A percentile compares a stretch with the other conserved stretches of the same genome.
Evolutionary conservation across 306 rosid genomes (phyloP).

Genomic region (Nissolia schottii): DNA sequence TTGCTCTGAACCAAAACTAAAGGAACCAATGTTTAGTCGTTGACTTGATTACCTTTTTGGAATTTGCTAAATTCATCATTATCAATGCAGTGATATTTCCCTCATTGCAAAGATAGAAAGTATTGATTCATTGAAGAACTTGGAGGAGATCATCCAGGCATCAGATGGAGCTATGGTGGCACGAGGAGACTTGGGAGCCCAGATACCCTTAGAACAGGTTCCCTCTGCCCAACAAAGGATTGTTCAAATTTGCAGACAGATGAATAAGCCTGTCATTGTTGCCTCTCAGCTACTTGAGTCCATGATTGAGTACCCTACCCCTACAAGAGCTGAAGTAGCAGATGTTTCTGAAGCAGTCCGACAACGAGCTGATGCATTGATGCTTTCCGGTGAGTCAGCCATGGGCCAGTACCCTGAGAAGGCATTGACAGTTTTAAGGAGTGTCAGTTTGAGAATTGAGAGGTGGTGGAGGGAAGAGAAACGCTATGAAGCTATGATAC

Average conservation of each 20-base stretch:
- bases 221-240: slow-evolving; percentile 93
- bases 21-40: neutral
- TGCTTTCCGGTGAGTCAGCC: slow-evolving; percentile 99
- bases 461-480: slow-evolving; percentile 99
- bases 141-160: slow-evolving; percentile 87
- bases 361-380: slow-evolving; percentile 97
- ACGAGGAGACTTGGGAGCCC: slow-evolving; percentile 98
- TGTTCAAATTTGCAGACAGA: slow-evolving; percentile 90
- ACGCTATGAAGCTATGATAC: slow-evolving; percentile 73
- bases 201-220: slow-evolving; percentile 95
- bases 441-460: slow-evolving; percentile 95
- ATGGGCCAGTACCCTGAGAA: slow-evolving; percentile 99
- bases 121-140: slow-evolving; percentile 86
- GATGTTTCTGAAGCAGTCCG: slow-evolving; percentile 99
- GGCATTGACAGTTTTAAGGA: slow-evolving; percentile 90
- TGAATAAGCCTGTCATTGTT: slow-evolving; percentile 95
- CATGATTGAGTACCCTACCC: slow-evolving; percentile 98
- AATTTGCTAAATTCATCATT: neutral
- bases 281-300: slow-evolving; percentile 98
- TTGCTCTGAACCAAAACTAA: neutral
- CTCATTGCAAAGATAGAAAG: slow-evolving; percentile 97
- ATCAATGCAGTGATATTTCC: slow-evolving; percentile 66
- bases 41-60: slow-evolving; percentile 6
- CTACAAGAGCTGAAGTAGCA: slow-evolving; percentile 99
- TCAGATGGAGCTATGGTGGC: slow-evolving; percentile 99